Percentiles rank a stretch among this genome's conserved stretches.
Evolutionary conservation across 2,329 filamentous ascomycete genomes (phyloP).

Genomic region (Pezicula carpinea): DNA sequence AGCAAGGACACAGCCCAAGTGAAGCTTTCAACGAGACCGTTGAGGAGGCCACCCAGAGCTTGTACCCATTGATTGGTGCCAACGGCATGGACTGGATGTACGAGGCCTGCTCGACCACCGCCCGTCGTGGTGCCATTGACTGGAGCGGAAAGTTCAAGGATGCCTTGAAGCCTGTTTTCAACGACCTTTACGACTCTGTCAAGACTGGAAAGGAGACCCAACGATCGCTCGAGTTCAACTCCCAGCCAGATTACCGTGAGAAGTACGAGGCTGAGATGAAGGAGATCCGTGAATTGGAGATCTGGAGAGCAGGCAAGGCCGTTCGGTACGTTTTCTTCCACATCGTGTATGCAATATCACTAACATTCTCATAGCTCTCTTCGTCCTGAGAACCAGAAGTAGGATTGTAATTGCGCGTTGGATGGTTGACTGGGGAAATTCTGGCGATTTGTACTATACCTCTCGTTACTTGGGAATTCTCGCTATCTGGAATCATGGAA

Average conservation of each 20-base stretch:
- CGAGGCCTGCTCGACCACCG: slow-evolving; percentile 97
- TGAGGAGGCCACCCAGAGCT: slow-evolving; percentile 96
- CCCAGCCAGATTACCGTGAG: slow-evolving; percentile 91
- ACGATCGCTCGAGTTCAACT: slow-evolving; percentile 96
- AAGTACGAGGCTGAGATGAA: slow-evolving; percentile 98
- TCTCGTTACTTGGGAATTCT: slow-evolving; percentile 22
- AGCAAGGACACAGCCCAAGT: slow-evolving; percentile 93
- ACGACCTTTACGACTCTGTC: slow-evolving; percentile 92
- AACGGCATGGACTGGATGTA: slow-evolving; percentile 99
- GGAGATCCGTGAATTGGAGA: slow-evolving; percentile 97
- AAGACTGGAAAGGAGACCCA: slow-evolving; percentile 89
- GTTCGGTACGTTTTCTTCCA: slow-evolving; percentile 60
- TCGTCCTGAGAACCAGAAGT: slow-evolving; percentile 83
- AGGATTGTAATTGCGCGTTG: slow-evolving; percentile 13
- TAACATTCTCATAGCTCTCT: slow-evolving; percentile 50
- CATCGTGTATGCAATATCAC: slow-evolving; percentile 1
- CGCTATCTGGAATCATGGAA: slow-evolving; percentile 26
- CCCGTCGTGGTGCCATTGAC: slow-evolving; percentile 96
- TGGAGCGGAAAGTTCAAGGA: slow-evolving; percentile 98
- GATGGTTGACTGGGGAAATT: slow-evolving; percentile 15
- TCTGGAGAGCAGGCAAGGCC: slow-evolving; percentile 98
- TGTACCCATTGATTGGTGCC: slow-evolving; percentile 95
- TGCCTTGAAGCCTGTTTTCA: slow-evolving; percentile 97
- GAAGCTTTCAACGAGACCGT: slow-evolving; percentile 99
- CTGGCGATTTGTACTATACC: slow-evolving; percentile 31